Evolutionary conservation across 73 alveolate species (phyloP).

Genomic region (Tetrahymena thermophila): DNA sequence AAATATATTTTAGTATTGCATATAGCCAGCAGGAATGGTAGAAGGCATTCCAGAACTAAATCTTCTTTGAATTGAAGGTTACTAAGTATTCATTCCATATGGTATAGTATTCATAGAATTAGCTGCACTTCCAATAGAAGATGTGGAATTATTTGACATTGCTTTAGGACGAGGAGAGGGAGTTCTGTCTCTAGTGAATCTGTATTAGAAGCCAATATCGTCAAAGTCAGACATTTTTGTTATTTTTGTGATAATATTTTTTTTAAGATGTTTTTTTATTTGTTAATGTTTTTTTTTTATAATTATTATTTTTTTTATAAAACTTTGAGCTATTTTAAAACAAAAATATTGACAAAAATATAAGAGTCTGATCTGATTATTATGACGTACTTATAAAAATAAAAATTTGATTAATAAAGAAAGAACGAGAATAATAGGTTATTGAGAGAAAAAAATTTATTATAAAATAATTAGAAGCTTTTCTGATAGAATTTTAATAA

Average conservation of each 20-base stretch:
- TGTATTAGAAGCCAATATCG: not conserved
- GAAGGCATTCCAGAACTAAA: not conserved
- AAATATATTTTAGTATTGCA: not conserved
- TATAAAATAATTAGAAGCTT: too few species aligned
- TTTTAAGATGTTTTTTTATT: not conserved
- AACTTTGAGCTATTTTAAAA: not conserved
- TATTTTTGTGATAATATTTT: not conserved
- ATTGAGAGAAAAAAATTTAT: not conserved
- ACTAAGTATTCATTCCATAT: not conserved
- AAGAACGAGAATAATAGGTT: not conserved
- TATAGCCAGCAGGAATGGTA: not conserved
- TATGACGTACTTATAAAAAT: not conserved
- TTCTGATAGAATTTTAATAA: not conserved
- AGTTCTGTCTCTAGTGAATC: not conserved
- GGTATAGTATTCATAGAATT: not conserved
- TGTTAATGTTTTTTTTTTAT: not conserved
- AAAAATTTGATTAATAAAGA: not conserved
- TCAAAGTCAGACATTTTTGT: not conserved
- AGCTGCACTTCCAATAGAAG: not conserved
- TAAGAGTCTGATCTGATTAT: not conserved
- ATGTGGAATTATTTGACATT: not conserved
- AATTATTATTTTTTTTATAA: not conserved
- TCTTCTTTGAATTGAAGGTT: not conserved
- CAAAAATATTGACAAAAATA: not conserved
- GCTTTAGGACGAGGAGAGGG: conserved; percentile 3